Evolutionary conservation across 345 rosid genomes (phyloP).

Genomic region (Isatis tinctoria): DNA sequence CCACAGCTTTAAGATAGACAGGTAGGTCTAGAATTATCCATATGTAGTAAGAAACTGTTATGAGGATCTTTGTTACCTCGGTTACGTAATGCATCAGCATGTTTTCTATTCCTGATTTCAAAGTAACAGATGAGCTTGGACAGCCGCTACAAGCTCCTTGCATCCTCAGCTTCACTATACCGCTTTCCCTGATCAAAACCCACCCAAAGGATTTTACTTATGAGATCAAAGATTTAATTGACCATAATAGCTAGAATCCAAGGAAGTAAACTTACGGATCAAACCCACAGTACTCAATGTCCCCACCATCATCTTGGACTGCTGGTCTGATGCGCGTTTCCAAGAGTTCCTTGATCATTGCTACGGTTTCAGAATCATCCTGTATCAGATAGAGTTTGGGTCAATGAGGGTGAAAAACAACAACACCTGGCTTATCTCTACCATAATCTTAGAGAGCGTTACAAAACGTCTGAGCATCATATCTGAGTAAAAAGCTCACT

Average conservation of each 20-base stretch:
- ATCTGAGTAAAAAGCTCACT: neutral
- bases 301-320: constrained; percentile 98
- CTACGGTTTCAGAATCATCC: constrained; percentile 96
- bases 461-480: no score
- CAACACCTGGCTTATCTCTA: neutral
- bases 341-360: constrained; percentile 91
- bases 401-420: neutral
- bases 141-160: constrained; percentile 99
- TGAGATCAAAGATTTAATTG: neutral
- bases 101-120: constrained; percentile 97
- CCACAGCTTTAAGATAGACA: neutral
- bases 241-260: neutral
- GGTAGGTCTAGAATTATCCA: neutral
- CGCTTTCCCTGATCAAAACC: constrained; percentile 60
- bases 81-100: constrained; percentile 98
- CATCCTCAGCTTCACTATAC: constrained; percentile 83
- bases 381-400: neutral
- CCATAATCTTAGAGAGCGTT: neutral
- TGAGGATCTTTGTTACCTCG: constrained; percentile 52
- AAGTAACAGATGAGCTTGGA: constrained; percentile 93
- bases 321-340: constrained; percentile 97
- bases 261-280: constrained; percentile 56
- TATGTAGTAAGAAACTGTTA: neutral
- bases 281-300: constrained; percentile 85
- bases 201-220: neutral